Conservation (phyloP, 1,284 basidiomycete genomes). For the Rhodotorula sp. region DNA sequence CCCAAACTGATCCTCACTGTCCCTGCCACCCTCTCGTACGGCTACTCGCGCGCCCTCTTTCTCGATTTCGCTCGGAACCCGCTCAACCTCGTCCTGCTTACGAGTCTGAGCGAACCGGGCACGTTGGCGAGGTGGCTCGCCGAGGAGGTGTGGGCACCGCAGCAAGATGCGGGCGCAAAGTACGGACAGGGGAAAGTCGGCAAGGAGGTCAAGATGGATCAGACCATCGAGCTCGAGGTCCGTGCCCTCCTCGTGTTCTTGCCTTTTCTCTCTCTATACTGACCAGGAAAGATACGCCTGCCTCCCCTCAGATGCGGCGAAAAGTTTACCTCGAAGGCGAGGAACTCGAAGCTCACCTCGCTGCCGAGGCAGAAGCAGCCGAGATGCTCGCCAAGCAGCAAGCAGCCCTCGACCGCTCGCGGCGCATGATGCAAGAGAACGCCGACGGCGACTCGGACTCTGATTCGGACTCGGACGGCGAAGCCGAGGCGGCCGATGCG, state of each 20-base stretch:
- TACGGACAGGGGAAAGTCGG: slow-evolving; percentile 90
- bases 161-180: slow-evolving; percentile 67
- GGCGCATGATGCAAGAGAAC: slow-evolving; percentile 81
- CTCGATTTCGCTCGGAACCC: slow-evolving; percentile 60
- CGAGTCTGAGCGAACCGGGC: slow-evolving; percentile 67
- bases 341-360: slow-evolving; percentile 78
- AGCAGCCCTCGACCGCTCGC: slow-evolving; percentile 75
- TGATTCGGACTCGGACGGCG: slow-evolving; percentile 45
- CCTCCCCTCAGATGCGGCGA: slow-evolving; percentile 74
- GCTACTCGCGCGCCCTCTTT: slow-evolving; percentile 82
- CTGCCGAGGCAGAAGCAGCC: slow-evolving; percentile 72
- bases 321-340: slow-evolving; percentile 71
- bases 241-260: too few relatives aligned
- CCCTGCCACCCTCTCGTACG: slow-evolving; percentile 87
- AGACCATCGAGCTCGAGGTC: slow-evolving; percentile 65
- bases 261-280: too few relatives aligned
- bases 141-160: slow-evolving; percentile 71
- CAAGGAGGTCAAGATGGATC: slow-evolving; percentile 72
- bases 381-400: slow-evolving; percentile 85
- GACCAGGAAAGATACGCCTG: too few relatives aligned
- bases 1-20: slow-evolving; percentile 93
- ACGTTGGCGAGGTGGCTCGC: slow-evolving; percentile 78
- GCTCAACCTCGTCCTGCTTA: slow-evolving; percentile 81
- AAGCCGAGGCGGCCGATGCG: slow-evolving; percentile 55
- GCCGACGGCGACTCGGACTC: slow-evolving; percentile 62